These are phyloP conservation scores for Xylaria multiplex DNA, from an alignment of 2,329 filamentous ascomycete species.

Conservation along the genomic window DNA sequence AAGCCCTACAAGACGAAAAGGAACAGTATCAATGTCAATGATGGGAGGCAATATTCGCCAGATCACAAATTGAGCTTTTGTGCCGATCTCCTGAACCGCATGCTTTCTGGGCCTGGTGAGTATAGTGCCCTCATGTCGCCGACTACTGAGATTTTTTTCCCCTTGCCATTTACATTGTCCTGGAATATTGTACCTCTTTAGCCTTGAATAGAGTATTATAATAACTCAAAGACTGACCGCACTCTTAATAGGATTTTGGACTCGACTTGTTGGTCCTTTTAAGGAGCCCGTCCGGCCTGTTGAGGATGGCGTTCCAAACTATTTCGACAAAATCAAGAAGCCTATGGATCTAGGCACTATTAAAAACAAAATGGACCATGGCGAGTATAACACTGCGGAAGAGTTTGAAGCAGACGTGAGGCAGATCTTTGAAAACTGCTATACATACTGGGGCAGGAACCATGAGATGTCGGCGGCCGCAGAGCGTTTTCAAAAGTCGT, in stretches of 20 bases:
- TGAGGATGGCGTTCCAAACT: slow-evolving; percentile 68
- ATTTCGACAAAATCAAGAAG: slow-evolving; percentile 67
- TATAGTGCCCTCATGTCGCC: background rate
- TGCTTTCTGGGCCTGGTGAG: slow-evolving; percentile 70
- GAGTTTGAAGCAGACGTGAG: slow-evolving; percentile 68
- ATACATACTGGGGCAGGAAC: slow-evolving; percentile 62
- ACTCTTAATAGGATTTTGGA: slow-evolving; percentile 67
- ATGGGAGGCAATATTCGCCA: slow-evolving; percentile 49
- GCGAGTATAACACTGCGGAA: slow-evolving; percentile 61
- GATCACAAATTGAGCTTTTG: slow-evolving; percentile 67
- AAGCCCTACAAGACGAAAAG: slow-evolving; percentile 50
- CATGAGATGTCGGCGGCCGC: slow-evolving; percentile 63
- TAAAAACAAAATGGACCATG: slow-evolving; percentile 67
- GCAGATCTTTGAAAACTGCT: slow-evolving; percentile 72
- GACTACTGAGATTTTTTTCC: background rate
- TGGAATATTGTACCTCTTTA: background rate
- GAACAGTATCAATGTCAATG: slow-evolving; percentile 40
- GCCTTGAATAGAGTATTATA: background rate
- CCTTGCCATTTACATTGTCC: background rate
- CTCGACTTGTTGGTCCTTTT: slow-evolving; percentile 71
- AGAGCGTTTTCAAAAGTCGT: slow-evolving; percentile 66
- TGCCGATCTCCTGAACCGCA: slow-evolving; percentile 65
- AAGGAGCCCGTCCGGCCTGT: slow-evolving; percentile 67
- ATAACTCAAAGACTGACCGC: slow-evolving; percentile 15
- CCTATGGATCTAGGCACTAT: slow-evolving; percentile 72